Evolutionary conservation across 371 early-diverging fungal genomes (phyloP).

Genomic region (Gilbertella persicaria): DNA sequence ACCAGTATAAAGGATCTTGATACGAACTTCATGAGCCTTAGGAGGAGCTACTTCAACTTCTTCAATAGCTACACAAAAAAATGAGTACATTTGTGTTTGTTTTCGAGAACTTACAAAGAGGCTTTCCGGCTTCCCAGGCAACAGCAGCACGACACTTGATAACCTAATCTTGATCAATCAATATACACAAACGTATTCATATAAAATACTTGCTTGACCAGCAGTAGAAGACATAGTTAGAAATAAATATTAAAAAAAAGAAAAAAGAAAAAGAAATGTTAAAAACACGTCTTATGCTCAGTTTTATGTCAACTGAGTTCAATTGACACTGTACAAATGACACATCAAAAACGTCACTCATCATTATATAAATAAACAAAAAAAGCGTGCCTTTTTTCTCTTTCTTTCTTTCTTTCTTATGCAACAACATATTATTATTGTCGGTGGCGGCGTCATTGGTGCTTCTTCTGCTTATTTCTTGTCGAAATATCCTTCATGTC

Average conservation of each 20-base stretch:
- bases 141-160: constrained; percentile 96
- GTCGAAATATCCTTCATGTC: constrained; percentile 29
- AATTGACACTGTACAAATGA: no score
- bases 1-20: constrained; percentile 89
- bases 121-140: constrained; percentile 92
- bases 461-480: constrained; percentile 66
- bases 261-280: background rate
- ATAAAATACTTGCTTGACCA: constrained; percentile 29
- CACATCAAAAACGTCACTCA: no score
- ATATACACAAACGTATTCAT: no score
- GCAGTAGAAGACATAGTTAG: constrained; percentile 29
- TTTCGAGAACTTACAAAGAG: constrained; percentile 70
- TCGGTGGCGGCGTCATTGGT: constrained; percentile 19
- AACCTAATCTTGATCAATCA: constrained; percentile 31
- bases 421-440: constrained; percentile 8
- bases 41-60: constrained; percentile 93
- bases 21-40: constrained; percentile 93
- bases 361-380: no score
- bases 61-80: constrained; percentile 70
- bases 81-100: background rate
- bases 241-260: background rate
- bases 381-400: background rate
- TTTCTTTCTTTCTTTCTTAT: background rate
- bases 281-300: background rate
- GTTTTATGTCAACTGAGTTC: background rate